Evolutionary conservation across 2,329 filamentous ascomycete species (phyloP), one percentile per base, ranked within the genome.

Genomic region (Dothideomycetes sp.): DNA sequence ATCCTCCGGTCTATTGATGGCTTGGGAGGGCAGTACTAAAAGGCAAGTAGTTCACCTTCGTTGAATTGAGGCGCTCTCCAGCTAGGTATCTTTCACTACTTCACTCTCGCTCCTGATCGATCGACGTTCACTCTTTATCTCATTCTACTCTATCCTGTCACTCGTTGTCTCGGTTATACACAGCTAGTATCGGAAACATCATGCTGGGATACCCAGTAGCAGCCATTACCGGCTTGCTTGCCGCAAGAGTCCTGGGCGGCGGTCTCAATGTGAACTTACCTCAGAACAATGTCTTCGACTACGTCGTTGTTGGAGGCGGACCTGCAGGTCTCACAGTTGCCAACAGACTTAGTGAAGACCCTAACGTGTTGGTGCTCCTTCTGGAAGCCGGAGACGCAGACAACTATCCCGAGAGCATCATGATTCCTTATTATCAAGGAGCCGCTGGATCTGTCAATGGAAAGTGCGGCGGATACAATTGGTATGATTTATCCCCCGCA

Each of bases 271-370:
- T 43, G 8, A 30, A 40, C 8, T 27, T 46, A 8, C 44, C 44
- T n/a, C 33, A 41, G 5, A 43, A 46, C 13, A 33, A 40, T 16
- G 22, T 40, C 11, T 44, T 47, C 37, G 54, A 57, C 48, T 57
- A 53, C 24, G 37, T 57, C 16, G 48, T 57, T 10, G 45, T 57
- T 17, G 54, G 54, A 5, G 49, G 49, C 15, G 53, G 55, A 4
- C 52, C 54, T 9, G 52, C 52, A 29, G 54, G 54, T 18, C 50
- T 52, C 13, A 50, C 52, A n/a, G 49, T 58, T n/a, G 54, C 54
- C 1, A 49, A 48, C 32, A 48, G 55, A 18, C 43, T 58, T 3
- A 51, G 50, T 12, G 51, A 56, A 27, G 44, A 57, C 38, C 49
- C 53, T 8, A 45, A 48, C 27, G 44, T 55, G 22, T 53, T 48